Conservation (phyloP, 2,329 filamentous ascomycete species). For the Huntiella abstrusa region DNA sequence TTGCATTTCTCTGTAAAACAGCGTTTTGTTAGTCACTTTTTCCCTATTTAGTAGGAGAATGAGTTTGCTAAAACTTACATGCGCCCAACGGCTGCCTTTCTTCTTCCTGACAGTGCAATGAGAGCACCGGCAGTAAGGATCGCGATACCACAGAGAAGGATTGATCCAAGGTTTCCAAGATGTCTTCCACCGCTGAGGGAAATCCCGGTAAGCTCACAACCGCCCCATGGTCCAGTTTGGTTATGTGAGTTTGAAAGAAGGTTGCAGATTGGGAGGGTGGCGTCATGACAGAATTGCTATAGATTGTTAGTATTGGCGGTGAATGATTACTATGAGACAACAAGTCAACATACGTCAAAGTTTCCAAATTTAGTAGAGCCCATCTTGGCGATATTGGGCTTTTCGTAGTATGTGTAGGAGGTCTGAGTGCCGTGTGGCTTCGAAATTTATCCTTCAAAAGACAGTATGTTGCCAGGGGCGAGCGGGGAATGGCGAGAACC, state of each 20-base stretch:
- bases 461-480: too few species aligned
- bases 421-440: too few species aligned
- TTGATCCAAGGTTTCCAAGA: conserved; percentile 82
- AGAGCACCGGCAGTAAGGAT: conserved; percentile 50
- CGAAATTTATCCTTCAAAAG: too few species aligned
- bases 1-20: conserved; percentile 67
- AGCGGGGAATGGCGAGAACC: too few species aligned
- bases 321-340: background rate
- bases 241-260: conserved; percentile 44
- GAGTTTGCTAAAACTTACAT: conserved; percentile 35
- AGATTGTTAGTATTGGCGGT: background rate
- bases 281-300: conserved; percentile 68
- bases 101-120: conserved; percentile 64
- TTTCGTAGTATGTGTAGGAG: too few species aligned
- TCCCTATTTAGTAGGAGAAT: background rate
- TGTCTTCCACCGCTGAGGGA: conserved; percentile 42
- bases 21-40: conserved; percentile 8
- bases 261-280: conserved; percentile 69
- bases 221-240: conserved; percentile 41
- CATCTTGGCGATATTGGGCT: conserved; percentile 22
- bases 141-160: conserved; percentile 61
- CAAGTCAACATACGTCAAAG: conserved; percentile 29
- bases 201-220: conserved; percentile 63
- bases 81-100: conserved; percentile 83
- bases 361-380: conserved; percentile 43